These are phyloP conservation scores for Penicillium daleae DNA, from an alignment of 495 filamentous ascomycete genomes.

Conservation along the genomic window DNA sequence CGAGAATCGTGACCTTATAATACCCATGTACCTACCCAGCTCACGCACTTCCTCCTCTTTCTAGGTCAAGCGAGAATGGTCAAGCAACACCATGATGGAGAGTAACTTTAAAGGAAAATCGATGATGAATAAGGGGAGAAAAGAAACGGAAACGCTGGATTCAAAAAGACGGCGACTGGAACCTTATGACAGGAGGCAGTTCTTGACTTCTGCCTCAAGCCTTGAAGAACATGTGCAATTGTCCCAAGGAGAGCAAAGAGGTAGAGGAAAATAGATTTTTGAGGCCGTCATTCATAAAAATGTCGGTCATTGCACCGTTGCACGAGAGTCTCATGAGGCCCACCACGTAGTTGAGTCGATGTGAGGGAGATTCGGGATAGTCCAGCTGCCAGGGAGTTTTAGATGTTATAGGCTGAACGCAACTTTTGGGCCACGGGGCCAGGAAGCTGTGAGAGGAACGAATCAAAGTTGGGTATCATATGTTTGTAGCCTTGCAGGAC, in stretches of 20 bases:
- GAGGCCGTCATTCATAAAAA: constrained; percentile 8
- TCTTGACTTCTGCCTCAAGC: background rate
- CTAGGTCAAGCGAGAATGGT: constrained; percentile 18
- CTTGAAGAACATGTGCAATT: background rate
- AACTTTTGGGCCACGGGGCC: constrained; percentile 62
- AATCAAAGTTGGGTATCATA: constrained; percentile 83
- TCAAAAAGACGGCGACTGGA: constrained; percentile 5
- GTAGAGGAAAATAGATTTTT: background rate
- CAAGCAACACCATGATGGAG: background rate
- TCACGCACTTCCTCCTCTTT: constrained; percentile 23
- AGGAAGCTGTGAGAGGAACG: constrained; percentile 73
- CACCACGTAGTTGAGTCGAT: background rate
- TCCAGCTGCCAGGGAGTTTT: constrained; percentile 12
- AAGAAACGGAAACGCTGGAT: constrained; percentile 18
- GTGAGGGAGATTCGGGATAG: background rate
- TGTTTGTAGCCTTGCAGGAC: constrained; percentile 80
- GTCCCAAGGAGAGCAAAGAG: background rate
- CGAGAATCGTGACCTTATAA: constrained; percentile 24
- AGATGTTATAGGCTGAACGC: constrained; percentile 50
- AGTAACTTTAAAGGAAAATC: constrained; percentile 3
- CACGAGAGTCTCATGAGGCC: background rate
- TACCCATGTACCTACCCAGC: constrained; percentile 7
- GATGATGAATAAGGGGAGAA: background rate
- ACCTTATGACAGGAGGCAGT: background rate
- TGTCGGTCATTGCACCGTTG: constrained; percentile 1